These are phyloP conservation scores for Ustilago trichophora DNA, from an alignment of 1,284 basidiomycete genomes.

Conservation along the genomic window DNA sequence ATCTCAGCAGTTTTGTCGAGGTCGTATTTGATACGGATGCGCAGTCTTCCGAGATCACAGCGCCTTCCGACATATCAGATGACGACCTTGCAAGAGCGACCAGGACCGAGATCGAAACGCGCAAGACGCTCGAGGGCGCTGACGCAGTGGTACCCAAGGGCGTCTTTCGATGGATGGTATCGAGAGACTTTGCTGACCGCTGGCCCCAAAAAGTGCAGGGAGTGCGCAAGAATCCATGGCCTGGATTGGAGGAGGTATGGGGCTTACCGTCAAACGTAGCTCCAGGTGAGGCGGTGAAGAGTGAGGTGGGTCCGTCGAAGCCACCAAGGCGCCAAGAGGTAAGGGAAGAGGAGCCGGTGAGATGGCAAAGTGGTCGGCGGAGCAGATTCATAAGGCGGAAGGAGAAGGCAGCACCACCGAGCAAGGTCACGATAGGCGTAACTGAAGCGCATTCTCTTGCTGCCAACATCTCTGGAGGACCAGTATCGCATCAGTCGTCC, in stretches of 20 bases:
- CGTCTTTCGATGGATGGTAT: slow-evolving; percentile 37
- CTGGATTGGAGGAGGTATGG: slow-evolving; percentile 27
- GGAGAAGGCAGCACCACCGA: neutral
- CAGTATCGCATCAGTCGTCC: neutral
- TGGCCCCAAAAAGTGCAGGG: slow-evolving; percentile 28
- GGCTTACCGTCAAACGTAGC: slow-evolving; percentile 9
- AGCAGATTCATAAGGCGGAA: slow-evolving; percentile 30
- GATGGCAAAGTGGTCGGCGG: slow-evolving; percentile 31
- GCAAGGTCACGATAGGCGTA: neutral
- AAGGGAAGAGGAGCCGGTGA: slow-evolving; percentile 8
- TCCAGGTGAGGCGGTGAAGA: neutral
- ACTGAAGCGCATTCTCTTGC: too few species aligned
- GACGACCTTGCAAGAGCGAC: slow-evolving; percentile 21
- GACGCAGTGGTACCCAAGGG: slow-evolving; percentile 23
- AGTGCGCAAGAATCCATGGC: slow-evolving; percentile 33
- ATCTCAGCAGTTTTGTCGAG: slow-evolving; percentile 22
- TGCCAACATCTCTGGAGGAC: neutral
- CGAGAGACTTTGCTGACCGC: slow-evolving; percentile 26
- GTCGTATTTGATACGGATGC: slow-evolving; percentile 34
- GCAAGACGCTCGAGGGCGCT: slow-evolving; percentile 13
- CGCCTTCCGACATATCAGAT: slow-evolving; percentile 32
- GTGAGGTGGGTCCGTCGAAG: too few species aligned
- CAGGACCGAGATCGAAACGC: slow-evolving; percentile 13
- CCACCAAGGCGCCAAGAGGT: too few species aligned
- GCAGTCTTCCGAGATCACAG: slow-evolving; percentile 35